A percentile compares a stretch with the other conserved stretches of the same genome.
Conservation (phyloP, 176 grass and related monocot species). For the Oropetium thomaeum region DNA sequence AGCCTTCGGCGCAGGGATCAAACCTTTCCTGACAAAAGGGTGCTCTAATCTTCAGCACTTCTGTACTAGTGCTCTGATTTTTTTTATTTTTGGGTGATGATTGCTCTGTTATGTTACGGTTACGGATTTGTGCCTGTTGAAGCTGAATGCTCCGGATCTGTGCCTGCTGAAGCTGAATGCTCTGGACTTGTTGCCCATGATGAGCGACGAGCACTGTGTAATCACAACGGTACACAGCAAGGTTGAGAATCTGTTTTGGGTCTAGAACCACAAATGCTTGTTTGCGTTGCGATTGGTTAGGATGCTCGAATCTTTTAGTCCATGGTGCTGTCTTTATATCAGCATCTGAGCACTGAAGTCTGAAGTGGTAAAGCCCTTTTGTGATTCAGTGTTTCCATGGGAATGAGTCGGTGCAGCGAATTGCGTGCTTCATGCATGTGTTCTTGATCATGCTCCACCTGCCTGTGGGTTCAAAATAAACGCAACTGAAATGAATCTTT, state of each 20-base stretch:
- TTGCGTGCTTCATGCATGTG: background rate
- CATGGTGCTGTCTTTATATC: slow-evolving; percentile 31
- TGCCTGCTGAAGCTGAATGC: background rate
- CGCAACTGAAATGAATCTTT: background rate
- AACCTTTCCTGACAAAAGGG: background rate
- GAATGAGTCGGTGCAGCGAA: slow-evolving; percentile 40
- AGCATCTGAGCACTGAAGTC: slow-evolving; percentile 21
- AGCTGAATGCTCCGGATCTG: background rate
- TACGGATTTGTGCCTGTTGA: background rate
- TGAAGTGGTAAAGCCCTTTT: slow-evolving; percentile 35
- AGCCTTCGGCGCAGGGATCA: background rate
- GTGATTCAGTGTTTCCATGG: slow-evolving; percentile 14
- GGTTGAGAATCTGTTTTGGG: background rate
- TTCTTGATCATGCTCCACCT: slow-evolving; percentile 27
- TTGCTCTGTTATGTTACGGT: background rate
- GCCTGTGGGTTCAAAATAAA: background rate
- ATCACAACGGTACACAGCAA: background rate
- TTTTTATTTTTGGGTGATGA: too few relatives aligned
- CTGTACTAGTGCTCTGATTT: too few relatives aligned
- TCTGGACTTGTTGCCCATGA: background rate
- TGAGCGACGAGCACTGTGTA: background rate
- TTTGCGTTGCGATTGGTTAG: slow-evolving; percentile 38
- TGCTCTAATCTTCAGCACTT: background rate
- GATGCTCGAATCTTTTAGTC: slow-evolving; percentile 18
- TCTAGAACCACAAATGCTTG: background rate